These are phyloP conservation scores for Mycena venus DNA, from an alignment of 768 basidiomycete species.

Conservation along the genomic window DNA sequence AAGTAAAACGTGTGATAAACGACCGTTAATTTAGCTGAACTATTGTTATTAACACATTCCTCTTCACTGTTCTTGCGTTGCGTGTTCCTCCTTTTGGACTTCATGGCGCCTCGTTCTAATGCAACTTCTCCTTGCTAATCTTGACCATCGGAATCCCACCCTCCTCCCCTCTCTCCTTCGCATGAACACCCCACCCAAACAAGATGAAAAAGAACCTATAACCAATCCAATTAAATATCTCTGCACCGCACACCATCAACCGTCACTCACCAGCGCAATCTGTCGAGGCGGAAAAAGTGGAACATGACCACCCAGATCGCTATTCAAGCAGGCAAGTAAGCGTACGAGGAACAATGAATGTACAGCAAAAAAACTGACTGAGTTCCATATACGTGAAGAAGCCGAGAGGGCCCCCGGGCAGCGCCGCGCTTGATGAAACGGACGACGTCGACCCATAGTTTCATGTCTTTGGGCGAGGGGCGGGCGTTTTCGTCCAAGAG, in stretches of 20 bases:
- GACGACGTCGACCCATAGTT: constrained; percentile 68
- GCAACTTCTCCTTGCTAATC: constrained; percentile 25
- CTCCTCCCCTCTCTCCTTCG: constrained; percentile 22
- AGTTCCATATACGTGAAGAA: constrained; percentile 73
- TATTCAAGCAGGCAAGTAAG: constrained; percentile 22
- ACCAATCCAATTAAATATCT: not conserved
- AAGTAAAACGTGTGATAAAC: no score
- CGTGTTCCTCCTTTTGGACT: no score
- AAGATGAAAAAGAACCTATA: constrained; percentile 61
- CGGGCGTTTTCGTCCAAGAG: constrained; percentile 61
- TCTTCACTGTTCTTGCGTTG: no score
- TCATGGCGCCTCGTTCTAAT: no score
- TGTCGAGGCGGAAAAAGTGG: constrained; percentile 60
- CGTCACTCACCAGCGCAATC: constrained; percentile 58
- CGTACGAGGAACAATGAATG: no score
- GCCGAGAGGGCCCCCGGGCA: constrained; percentile 58
- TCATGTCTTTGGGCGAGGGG: constrained; percentile 63
- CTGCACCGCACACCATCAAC: no score
- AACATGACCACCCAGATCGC: constrained; percentile 59
- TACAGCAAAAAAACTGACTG: no score
- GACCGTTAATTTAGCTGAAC: no score
- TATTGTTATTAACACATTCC: no score
- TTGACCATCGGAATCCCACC: not conserved
- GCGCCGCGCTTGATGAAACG: constrained; percentile 66
- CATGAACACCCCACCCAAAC: constrained; percentile 62